Conservation (phyloP, 2,329 filamentous ascomycete species). For the Colletotrichum abscissum region DNA sequence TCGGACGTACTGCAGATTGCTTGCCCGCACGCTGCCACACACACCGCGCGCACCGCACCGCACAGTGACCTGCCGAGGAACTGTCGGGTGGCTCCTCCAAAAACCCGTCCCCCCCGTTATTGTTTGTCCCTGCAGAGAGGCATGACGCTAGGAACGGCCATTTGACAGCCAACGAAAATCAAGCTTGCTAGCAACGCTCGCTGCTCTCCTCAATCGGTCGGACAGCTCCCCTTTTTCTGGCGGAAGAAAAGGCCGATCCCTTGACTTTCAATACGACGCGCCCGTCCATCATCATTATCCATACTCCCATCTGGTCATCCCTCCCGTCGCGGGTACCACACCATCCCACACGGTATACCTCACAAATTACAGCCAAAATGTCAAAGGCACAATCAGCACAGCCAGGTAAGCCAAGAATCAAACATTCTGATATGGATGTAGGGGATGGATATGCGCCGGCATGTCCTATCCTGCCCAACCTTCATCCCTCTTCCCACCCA, state of each 20-base stretch:
- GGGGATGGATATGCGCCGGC: conserved; percentile 26
- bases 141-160: conserved; percentile 33
- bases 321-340: conserved; percentile 28
- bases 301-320: conserved; percentile 1
- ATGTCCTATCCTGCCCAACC: conserved; percentile 8
- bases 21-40: not conserved
- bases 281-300: conserved; percentile 32
- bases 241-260: conserved; percentile 31
- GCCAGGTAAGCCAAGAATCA: conserved; percentile 38
- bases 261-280: conserved; percentile 29
- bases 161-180: conserved; percentile 27
- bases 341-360: conserved; percentile 1
- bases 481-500: conserved; percentile 26
- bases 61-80: conserved; percentile 25
- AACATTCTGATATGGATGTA: conserved; percentile 7
- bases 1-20: conserved; percentile 13
- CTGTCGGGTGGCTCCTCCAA: conserved; percentile 19
- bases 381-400: conserved; percentile 37
- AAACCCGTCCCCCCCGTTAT: conserved; percentile 18
- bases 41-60: not conserved
- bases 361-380: conserved; percentile 34
- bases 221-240: conserved; percentile 25
- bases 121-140: conserved; percentile 32
- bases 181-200: conserved; percentile 24
- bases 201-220: conserved; percentile 13